Conservation (phyloP, 2,329 filamentous ascomycete genomes). For the Bipolaris gigantea region DNA sequence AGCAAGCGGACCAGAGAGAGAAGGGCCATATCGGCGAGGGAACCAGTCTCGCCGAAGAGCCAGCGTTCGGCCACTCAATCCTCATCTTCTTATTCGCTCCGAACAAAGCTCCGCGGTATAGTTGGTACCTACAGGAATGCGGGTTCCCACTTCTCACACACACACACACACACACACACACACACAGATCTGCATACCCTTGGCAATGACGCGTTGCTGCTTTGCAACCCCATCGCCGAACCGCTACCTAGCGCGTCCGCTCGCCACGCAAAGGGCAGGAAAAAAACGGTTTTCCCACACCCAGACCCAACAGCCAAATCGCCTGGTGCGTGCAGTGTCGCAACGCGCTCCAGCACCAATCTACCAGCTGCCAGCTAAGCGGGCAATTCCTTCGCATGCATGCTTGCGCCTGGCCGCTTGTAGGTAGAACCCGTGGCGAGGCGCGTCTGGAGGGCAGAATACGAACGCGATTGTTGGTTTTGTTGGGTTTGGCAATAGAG, state of each 20-base stretch:
- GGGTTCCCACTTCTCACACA: not conserved
- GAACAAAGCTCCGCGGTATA: not conserved
- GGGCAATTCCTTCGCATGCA: too few species aligned
- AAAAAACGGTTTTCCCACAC: not conserved
- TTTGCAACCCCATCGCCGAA: conserved; percentile 2
- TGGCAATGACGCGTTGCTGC: conserved; percentile 2
- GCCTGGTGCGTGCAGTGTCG: not conserved
- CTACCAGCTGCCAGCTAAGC: too few species aligned
- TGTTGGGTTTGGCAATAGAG: too few species aligned
- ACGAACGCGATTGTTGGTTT: too few species aligned
- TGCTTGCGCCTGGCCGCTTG: too few species aligned
- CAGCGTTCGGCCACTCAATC: conserved; percentile 2
- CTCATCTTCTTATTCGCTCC: not conserved
- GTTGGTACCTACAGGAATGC: not conserved
- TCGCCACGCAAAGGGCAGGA: not conserved
- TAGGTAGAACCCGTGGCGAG: too few species aligned
- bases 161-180: too few species aligned
- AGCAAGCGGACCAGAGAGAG: not conserved
- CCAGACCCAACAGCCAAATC: not conserved
- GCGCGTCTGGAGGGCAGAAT: too few species aligned
- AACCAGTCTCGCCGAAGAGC: not conserved
- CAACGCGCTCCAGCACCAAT: too few species aligned
- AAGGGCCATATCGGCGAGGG: not conserved
- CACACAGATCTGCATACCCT: not conserved
- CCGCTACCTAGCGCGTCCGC: not conserved